Evolutionary conservation across 306 rosid genomes (phyloP).

Genomic region (Sophora flavescens): DNA sequence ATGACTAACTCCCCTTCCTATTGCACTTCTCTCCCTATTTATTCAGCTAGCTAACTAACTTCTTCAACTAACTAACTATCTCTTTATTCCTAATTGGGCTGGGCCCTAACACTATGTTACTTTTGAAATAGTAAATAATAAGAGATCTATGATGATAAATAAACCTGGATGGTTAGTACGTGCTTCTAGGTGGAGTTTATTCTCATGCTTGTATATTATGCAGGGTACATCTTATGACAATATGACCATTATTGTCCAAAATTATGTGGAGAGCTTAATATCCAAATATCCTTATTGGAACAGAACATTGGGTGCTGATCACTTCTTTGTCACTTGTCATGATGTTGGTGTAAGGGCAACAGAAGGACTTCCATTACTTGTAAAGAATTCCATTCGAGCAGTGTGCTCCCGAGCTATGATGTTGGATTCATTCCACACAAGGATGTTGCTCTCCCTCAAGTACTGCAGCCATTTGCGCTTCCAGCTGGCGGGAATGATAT

Average conservation of each 20-base stretch:
- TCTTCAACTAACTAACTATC: no score
- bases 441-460: slow-evolving; percentile 96
- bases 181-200: slow-evolving; percentile 37
- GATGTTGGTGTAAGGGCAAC: slow-evolving; percentile 98
- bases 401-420: slow-evolving; percentile 97
- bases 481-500: slow-evolving; percentile 94
- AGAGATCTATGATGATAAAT: neutral
- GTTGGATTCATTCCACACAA: slow-evolving; percentile 98
- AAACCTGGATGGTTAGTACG: slow-evolving; percentile 31
- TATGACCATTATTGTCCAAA: slow-evolving; percentile 90
- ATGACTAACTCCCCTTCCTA: no score
- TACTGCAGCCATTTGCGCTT: slow-evolving; percentile 96
- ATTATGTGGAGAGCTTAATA: slow-evolving; percentile 85
- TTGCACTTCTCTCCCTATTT: no score
- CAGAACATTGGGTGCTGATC: slow-evolving; percentile 96
- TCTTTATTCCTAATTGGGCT: no score
- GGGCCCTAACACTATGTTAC: neutral
- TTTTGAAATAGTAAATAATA: neutral
- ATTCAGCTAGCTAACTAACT: no score
- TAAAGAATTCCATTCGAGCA: slow-evolving; percentile 93
- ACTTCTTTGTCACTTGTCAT: slow-evolving; percentile 95
- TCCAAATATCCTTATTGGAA: slow-evolving; percentile 99
- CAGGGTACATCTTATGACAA: slow-evolving; percentile 95
- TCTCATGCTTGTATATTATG: slow-evolving; percentile 51
- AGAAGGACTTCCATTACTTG: slow-evolving; percentile 85